phyloP scores from a whole-genome alignment of 768 basidiomycete species.

The Paxillus involutus region DNA sequence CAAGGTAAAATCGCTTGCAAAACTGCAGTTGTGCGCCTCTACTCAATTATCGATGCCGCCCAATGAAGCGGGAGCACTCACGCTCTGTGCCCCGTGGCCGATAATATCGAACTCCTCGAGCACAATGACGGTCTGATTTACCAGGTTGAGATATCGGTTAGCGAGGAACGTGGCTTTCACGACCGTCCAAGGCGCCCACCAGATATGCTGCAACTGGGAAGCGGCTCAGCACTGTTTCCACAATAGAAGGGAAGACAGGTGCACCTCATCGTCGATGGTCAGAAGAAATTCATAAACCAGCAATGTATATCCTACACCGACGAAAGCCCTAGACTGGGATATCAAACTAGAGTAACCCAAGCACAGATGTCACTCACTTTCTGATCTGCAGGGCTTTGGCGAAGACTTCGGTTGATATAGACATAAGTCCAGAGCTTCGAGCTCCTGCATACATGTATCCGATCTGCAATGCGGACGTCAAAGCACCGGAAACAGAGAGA shows the following conservation, averaged over 20 bases:
- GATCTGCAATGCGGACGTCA: not conserved
- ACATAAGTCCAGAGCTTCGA: not conserved
- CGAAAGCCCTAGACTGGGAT: not conserved
- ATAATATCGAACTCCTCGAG: constrained; percentile 2
- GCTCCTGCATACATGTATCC: not conserved
- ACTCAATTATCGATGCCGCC: not conserved
- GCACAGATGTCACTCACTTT: not conserved
- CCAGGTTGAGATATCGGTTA: constrained; percentile 6
- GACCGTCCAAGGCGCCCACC: constrained; percentile 8
- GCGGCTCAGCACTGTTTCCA: not conserved
- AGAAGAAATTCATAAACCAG: constrained; percentile 9
- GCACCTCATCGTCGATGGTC: constrained; percentile 7
- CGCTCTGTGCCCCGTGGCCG: not conserved
- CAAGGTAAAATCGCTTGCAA: not conserved
- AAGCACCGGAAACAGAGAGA: not conserved
- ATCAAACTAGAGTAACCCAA: not conserved
- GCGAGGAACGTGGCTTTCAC: constrained; percentile 3
- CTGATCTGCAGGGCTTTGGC: not conserved
- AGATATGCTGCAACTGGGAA: constrained; percentile 5
- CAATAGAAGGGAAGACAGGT: not conserved
- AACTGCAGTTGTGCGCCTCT: not conserved
- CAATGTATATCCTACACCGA: constrained; percentile 2
- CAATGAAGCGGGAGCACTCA: not conserved
- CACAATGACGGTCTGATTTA: not conserved
- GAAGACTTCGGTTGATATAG: not conserved